These are phyloP conservation scores for Rhizophagus clarus DNA, from an alignment of 192 early-diverging fungal genomes.

Conservation along the genomic window DNA sequence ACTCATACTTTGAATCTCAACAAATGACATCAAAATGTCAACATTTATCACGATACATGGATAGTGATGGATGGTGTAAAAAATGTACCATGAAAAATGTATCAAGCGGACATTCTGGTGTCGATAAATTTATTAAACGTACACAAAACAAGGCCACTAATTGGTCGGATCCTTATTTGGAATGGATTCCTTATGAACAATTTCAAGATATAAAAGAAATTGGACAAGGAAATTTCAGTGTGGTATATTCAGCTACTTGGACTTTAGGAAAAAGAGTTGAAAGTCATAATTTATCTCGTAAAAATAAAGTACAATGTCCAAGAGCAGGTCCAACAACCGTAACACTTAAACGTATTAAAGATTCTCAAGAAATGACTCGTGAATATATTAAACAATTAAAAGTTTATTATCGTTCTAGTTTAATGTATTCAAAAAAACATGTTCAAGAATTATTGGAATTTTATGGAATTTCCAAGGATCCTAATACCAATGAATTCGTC, in stretches of 20 bases:
- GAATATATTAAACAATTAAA: constrained; percentile 6
- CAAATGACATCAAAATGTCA: neutral
- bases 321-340: neutral
- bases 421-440: neutral
- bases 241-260: constrained; percentile 13
- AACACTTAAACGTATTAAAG: constrained; percentile 11
- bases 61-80: constrained; percentile 15
- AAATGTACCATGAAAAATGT: constrained; percentile 14
- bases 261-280: neutral
- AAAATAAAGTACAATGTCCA: neutral
- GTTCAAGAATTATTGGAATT: neutral
- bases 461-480: constrained; percentile 7
- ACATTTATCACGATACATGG: neutral
- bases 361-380: constrained; percentile 11
- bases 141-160: constrained; percentile 9
- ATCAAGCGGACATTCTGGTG: neutral
- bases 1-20: neutral
- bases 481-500: neutral
- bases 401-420: neutral
- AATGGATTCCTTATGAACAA: constrained; percentile 21
- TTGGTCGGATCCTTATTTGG: constrained; percentile 18
- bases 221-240: neutral
- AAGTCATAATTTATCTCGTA: neutral
- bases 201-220: constrained; percentile 12
- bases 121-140: constrained; percentile 15